phyloP scores from a whole-genome alignment of 345 rosid genomes.

The Populus euphratica region DNA sequence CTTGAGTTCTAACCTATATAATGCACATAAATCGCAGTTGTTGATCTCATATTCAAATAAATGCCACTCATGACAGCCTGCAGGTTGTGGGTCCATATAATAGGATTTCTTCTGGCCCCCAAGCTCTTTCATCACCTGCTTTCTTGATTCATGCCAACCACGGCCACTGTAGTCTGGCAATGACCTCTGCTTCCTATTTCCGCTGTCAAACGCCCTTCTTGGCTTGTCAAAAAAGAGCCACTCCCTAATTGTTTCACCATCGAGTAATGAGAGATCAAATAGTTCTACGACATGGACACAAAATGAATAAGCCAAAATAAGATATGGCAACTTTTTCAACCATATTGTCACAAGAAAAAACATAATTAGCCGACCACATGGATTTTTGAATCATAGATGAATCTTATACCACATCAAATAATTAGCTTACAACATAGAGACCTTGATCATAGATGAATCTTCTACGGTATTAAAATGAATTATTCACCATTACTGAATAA shows the following conservation, averaged over 20 bases:
- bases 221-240: slow-evolving; percentile 95
- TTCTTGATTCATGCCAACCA: slow-evolving; percentile 96
- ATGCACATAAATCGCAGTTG: slow-evolving; percentile 50
- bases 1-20: slow-evolving; percentile 71
- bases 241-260: slow-evolving; percentile 70
- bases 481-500: background rate
- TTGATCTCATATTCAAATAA: slow-evolving; percentile 63
- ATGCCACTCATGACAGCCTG: slow-evolving; percentile 71
- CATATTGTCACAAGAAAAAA: background rate
- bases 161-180: slow-evolving; percentile 81
- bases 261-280: slow-evolving; percentile 58
- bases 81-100: slow-evolving; percentile 94
- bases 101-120: slow-evolving; percentile 83
- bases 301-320: slow-evolving; percentile 7
- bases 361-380: background rate
- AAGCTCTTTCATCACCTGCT: slow-evolving; percentile 67
- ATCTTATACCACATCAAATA: background rate
- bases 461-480: background rate
- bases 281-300: slow-evolving; percentile 50
- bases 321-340: background rate
- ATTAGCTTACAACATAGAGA: background rate
- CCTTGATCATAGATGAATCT: background rate
- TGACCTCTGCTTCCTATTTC: slow-evolving; percentile 89
- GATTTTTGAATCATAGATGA: background rate
- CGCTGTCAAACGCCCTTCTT: slow-evolving; percentile 80